Base-by-base conservation (phyloP, 306 rosid genomes). In the Spatholobus suberectus region DNA sequence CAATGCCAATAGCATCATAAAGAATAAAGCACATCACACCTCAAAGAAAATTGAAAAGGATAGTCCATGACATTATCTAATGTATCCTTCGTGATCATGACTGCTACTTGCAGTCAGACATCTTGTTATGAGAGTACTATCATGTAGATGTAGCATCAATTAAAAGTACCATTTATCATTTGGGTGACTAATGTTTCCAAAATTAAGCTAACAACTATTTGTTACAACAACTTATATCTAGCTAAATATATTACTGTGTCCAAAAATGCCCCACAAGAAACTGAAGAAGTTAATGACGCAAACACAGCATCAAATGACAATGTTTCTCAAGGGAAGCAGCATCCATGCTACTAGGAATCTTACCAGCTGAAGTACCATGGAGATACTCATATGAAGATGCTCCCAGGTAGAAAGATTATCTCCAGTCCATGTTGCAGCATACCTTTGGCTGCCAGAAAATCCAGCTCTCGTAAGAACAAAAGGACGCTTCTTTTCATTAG, bases 391-490 rank as follows among this genome's bases (percentile, higher is more conserved):
- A 88, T 92, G 97, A 46, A 94, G 92, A 85, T 94, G 97, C 85
- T 92, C 98, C 98, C 97, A 94, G 76, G 75, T 92, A 52, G 98
- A 92, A 88, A 91, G 89, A 88, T 94, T 94, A 83, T 94, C 98
- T 26, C 97, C 98, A 0, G 97, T 94, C 97, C 98, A 92, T 11
- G 96, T 94, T 78, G 98, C 96, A 80, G 98, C 98, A 83, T 91
- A 89, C 88, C 93, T 90, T 88, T 94, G 98, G 88, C 94, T 92
- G 57, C 98, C 98, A 90, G 81, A 69, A 87, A 94, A 91, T 87
- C 97, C 98, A 85, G 97, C 98, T 86, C 98, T 90, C 17, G 98
- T 92, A 79, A 94, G 98, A 87, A 94, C 97, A 91, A 94, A 94
- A 66, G 98, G 98, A 75, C 97, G 96, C 87, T 86, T 91, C 38